Percentiles rank a stretch among this genome's conserved stretches.
phyloP scores from a whole-genome alignment of 768 basidiomycete species.

The Termitomyces sp. region DNA sequence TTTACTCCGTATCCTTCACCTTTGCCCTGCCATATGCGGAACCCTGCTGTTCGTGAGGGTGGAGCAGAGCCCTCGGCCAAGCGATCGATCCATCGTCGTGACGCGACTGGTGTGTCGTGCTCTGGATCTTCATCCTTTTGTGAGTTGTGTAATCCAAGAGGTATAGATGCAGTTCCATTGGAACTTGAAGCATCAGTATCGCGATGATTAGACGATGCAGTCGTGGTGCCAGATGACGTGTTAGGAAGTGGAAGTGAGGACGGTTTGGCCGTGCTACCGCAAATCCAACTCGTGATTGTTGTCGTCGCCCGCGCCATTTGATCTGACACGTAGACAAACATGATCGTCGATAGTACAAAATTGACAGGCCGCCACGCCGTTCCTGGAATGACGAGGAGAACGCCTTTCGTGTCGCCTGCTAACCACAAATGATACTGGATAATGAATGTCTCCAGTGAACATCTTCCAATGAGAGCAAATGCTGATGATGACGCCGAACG shows the following conservation, averaged over 20 bases:
- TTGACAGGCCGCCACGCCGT: conserved; percentile 72
- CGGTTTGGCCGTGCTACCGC: conserved; percentile 25
- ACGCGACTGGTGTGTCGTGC: conserved; percentile 34
- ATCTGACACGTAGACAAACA: conserved; percentile 81
- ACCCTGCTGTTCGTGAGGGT: conserved; percentile 18
- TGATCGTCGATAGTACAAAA: conserved; percentile 64
- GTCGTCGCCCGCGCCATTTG: conserved; percentile 72
- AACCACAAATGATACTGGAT: conserved; percentile 89
- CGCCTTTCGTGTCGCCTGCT: conserved; percentile 77
- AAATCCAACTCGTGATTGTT: conserved; percentile 59
- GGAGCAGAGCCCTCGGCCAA: conserved; percentile 31
- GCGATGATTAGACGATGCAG: conserved; percentile 8
- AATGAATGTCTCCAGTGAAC: conserved; percentile 89
- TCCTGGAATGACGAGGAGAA: conserved; percentile 76
- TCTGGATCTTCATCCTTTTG: conserved; percentile 22
- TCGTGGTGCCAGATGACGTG: conserved; percentile 3
- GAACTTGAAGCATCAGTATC: conserved; percentile 8
- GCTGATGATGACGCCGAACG: conserved; percentile 63
- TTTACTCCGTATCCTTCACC: conserved; percentile 33
- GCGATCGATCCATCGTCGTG: conserved; percentile 48
- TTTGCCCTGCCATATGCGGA: conserved; percentile 25
- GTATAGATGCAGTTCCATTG: conserved; percentile 19
- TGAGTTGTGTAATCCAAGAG: conserved; percentile 11
- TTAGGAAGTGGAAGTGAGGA: conserved; percentile 10
- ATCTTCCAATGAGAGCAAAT: conserved; percentile 81